A percentile compares a stretch with the other conserved stretches of the same genome.
Evolutionary conservation across 202 grass and related monocot genomes (phyloP).

Genomic region (Musa balbisiana): DNA sequence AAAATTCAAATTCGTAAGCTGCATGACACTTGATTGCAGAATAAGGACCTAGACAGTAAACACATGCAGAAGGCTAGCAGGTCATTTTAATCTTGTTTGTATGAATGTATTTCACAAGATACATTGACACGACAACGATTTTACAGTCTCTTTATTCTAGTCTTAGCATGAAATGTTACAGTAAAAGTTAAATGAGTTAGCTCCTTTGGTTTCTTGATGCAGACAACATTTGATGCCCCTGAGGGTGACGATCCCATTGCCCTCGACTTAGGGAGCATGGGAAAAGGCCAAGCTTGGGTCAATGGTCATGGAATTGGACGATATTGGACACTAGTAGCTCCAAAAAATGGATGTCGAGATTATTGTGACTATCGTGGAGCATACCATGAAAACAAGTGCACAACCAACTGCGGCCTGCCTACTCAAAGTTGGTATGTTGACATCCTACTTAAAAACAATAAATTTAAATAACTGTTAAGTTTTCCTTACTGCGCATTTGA

Average conservation of each 20-base stretch:
- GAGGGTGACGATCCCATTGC: conserved; percentile 64
- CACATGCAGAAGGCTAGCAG: not conserved
- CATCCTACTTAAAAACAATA: not conserved
- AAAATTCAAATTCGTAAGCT: not conserved
- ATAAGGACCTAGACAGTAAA: not conserved
- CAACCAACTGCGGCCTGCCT: conserved; percentile 67
- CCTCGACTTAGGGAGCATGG: conserved; percentile 86
- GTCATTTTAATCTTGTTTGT: not conserved
- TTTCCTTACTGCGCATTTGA: not conserved
- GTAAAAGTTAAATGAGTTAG: not conserved
- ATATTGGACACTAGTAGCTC: conserved; percentile 68
- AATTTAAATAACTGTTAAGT: not conserved
- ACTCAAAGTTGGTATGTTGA: conserved; percentile 78
- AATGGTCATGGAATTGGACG: conserved; percentile 79
- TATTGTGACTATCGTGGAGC: conserved; percentile 71
- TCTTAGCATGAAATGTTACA: not conserved
- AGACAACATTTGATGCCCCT: conserved; percentile 74
- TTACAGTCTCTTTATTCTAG: not conserved
- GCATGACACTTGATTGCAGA: not conserved
- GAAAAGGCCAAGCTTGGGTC: conserved; percentile 91
- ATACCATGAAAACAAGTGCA: conserved; percentile 65
- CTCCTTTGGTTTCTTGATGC: conserved; percentile 13
- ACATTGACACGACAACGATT: not conserved
- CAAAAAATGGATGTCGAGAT: conserved; percentile 53
- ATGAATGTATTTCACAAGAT: not conserved